These are phyloP conservation scores for Striga hermonthica DNA, from an alignment of 305 asterid species.

Conservation along the genomic window DNA sequence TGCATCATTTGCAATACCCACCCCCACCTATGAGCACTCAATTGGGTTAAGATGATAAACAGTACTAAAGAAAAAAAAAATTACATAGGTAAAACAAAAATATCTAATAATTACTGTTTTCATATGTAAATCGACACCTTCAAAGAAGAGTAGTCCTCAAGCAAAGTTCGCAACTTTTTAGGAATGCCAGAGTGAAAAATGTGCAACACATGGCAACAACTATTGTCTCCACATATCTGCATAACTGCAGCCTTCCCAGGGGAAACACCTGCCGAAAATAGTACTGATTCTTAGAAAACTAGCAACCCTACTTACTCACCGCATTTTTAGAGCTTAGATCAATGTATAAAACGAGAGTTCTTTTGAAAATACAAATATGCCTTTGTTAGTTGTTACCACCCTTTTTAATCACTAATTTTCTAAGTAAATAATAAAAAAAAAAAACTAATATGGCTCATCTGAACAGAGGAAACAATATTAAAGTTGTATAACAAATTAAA, in stretches of 20 bases:
- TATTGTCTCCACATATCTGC: conserved; percentile 78
- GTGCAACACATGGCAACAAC: conserved; percentile 71
- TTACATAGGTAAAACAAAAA: neutral
- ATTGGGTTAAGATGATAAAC: conserved; percentile 21
- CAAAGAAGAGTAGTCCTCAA: conserved; percentile 57
- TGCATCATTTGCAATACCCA: conserved; percentile 65
- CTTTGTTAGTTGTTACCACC: no score
- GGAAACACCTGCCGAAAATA: conserved; percentile 56
- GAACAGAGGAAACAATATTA: no score
- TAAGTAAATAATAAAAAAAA: no score
- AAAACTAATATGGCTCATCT: no score
- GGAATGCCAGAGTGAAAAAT: conserved; percentile 79
- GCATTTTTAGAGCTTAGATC: no score
- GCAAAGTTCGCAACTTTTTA: conserved; percentile 57
- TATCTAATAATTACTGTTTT: conserved; percentile 19
- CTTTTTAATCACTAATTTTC: no score
- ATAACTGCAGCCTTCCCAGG: conserved; percentile 89
- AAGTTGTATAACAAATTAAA: no score
- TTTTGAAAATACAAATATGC: no score
- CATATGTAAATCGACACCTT: conserved; percentile 51
- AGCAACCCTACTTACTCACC: conserved; percentile 4
- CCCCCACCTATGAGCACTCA: conserved; percentile 64
- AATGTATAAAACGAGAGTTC: no score
- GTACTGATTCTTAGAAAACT: conserved; percentile 24
- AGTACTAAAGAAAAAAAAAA: conserved; percentile 15